Evolutionary conservation across 306 rosid genomes (phyloP).

Genomic region (Quercus rubra): DNA sequence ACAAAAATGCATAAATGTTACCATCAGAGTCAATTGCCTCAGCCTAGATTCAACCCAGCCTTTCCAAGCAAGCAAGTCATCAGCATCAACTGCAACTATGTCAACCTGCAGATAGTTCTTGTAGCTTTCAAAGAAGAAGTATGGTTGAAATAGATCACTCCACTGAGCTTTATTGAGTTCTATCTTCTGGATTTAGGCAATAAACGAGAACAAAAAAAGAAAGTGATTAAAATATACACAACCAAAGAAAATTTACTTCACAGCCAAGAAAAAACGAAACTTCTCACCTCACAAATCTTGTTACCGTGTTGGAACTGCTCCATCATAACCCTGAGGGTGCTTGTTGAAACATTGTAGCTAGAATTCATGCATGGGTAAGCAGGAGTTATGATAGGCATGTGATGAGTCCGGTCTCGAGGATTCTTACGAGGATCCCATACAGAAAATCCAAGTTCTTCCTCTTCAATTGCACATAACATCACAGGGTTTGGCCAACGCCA

Average conservation of each 20-base stretch:
- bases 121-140: conserved; percentile 79
- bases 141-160: conserved; percentile 76
- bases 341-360: conserved; percentile 83
- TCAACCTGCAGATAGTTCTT: conserved; percentile 90
- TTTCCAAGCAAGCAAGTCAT: conserved; percentile 81
- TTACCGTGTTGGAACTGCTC: conserved; percentile 83
- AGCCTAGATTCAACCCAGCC: conserved; percentile 99
- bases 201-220: conserved; percentile 5
- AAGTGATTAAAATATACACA: neutral
- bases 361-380: conserved; percentile 99
- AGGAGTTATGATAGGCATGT: conserved; percentile 93
- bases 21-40: conserved; percentile 72
- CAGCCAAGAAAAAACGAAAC: no score
- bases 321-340: conserved; percentile 91
- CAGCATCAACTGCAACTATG: conserved; percentile 72
- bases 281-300: conserved; percentile 69
- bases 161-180: conserved; percentile 64
- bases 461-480: conserved; percentile 81
- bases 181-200: conserved; percentile 53
- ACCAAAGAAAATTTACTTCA: neutral
- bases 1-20: conserved; percentile 1
- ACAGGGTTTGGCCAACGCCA: conserved; percentile 99
- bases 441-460: conserved; percentile 80
- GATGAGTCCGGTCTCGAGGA: conserved; percentile 85
- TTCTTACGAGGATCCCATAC: conserved; percentile 92